A percentile compares a stretch with the other conserved stretches of the same genome.
These are phyloP conservation scores for Cytidiella melzeri DNA, from an alignment of 768 basidiomycete genomes.

Conservation along the genomic window DNA sequence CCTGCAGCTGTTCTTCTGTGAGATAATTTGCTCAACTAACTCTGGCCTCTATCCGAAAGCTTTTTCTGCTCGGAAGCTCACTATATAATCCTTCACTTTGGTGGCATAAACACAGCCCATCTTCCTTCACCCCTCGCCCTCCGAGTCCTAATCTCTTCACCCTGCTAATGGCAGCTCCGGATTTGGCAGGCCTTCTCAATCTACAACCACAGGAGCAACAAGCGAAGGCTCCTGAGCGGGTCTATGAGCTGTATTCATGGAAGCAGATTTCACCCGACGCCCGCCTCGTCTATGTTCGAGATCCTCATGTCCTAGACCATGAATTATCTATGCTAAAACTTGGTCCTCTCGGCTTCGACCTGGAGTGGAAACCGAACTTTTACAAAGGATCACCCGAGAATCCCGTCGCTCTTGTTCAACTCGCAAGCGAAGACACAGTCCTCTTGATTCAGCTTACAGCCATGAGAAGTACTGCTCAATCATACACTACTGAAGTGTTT, in stretches of 20 bases:
- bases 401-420: conserved; percentile 68
- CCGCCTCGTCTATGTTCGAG: conserved; percentile 19
- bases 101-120: background rate
- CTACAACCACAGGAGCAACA: background rate
- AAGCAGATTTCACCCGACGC: conserved; percentile 14
- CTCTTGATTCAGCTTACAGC: conserved; percentile 59
- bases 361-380: conserved; percentile 72
- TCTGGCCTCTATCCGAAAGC: background rate
- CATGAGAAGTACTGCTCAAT: conserved; percentile 38
- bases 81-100: background rate
- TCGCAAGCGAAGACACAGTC: conserved; percentile 50
- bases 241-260: conserved; percentile 18
- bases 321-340: conserved; percentile 15
- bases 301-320: conserved; percentile 11
- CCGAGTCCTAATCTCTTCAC: background rate
- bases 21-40: background rate
- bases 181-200: background rate
- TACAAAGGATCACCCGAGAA: conserved; percentile 50
- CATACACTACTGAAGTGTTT: background rate
- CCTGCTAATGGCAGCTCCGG: background rate
- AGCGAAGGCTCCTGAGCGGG: background rate
- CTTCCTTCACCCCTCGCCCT: background rate
- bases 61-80: background rate
- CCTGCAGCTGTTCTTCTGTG: background rate
- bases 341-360: conserved; percentile 54